phyloP scores from a whole-genome alignment of 352 stramenopile genomes.

The Phytophthora palmivora region DNA sequence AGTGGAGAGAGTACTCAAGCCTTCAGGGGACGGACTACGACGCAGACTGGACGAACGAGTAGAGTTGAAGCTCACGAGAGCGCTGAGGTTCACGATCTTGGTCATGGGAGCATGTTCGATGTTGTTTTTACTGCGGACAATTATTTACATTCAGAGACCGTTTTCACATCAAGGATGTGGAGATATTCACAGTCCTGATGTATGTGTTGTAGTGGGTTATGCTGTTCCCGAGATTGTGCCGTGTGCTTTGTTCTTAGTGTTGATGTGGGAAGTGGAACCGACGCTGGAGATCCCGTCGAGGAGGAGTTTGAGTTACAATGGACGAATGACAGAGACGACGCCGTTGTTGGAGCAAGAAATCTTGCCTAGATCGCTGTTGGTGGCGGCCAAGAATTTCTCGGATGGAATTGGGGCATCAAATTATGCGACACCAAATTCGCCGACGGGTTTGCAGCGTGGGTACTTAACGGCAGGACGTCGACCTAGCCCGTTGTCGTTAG shows the following conservation, averaged over 20 bases:
- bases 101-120: slow-evolving; percentile 76
- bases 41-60: slow-evolving; percentile 66
- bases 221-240: slow-evolving; percentile 76
- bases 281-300: slow-evolving; percentile 68
- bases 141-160: slow-evolving; percentile 85
- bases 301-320: slow-evolving; percentile 55
- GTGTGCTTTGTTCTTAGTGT: slow-evolving; percentile 74
- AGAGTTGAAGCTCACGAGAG: slow-evolving; percentile 74
- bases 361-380: slow-evolving; percentile 21
- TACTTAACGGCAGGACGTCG: slow-evolving; percentile 43
- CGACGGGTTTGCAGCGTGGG: slow-evolving; percentile 10
- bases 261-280: slow-evolving; percentile 90
- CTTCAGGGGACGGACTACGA: slow-evolving; percentile 47
- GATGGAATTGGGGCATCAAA: slow-evolving; percentile 7
- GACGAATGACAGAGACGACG: slow-evolving; percentile 47
- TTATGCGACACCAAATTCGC: slow-evolving; percentile 18
- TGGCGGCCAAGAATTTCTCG: slow-evolving; percentile 14
- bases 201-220: slow-evolving; percentile 80
- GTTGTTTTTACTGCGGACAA: slow-evolving; percentile 71
- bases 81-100: slow-evolving; percentile 71
- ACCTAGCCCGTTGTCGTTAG: slow-evolving; percentile 70
- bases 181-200: slow-evolving; percentile 60
- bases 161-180: slow-evolving; percentile 81
- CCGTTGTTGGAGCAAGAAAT: slow-evolving; percentile 55
- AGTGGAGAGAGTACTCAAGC: slow-evolving; percentile 72